Evolutionary conservation across 768 basidiomycete species (phyloP).

Genomic region (Exidia glandulosa): DNA sequence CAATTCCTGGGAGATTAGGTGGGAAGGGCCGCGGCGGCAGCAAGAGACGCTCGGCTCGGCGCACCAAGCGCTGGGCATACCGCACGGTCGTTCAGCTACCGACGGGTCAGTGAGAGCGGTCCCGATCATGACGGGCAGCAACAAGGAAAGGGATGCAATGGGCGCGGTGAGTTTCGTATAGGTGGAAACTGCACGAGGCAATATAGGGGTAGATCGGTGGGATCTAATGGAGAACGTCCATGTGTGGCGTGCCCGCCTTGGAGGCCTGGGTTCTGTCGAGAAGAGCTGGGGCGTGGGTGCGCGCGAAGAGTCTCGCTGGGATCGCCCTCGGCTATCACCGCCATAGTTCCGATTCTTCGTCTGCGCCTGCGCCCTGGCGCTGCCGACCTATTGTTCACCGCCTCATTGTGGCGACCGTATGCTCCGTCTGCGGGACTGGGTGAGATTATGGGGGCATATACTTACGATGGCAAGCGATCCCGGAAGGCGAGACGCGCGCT

Average conservation of each 20-base stretch:
- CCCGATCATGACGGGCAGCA: neutral
- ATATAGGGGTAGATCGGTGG: neutral
- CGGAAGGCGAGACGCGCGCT: neutral
- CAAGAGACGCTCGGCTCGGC: neutral
- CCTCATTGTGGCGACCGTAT: too few relatives aligned
- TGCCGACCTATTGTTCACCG: neutral
- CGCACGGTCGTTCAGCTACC: neutral
- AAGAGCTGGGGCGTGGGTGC: too few relatives aligned
- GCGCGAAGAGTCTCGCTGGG: neutral
- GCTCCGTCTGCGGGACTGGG: too few relatives aligned
- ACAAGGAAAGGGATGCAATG: neutral
- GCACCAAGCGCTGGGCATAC: neutral
- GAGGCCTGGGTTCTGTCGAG: neutral
- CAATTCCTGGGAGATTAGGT: neutral
- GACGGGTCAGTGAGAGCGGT: neutral
- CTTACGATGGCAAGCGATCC: neutral
- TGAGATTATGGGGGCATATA: too few relatives aligned
- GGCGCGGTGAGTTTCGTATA: neutral
- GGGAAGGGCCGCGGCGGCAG: neutral
- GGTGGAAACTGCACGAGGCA: neutral
- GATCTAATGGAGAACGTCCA: neutral
- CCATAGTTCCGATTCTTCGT: neutral
- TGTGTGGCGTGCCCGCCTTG: neutral
- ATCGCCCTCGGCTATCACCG: neutral
- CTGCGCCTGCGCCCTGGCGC: neutral